These are phyloP conservation scores for Aspergillus sp. DNA, from an alignment of 2,329 filamentous ascomycete species.

Conservation along the genomic window DNA sequence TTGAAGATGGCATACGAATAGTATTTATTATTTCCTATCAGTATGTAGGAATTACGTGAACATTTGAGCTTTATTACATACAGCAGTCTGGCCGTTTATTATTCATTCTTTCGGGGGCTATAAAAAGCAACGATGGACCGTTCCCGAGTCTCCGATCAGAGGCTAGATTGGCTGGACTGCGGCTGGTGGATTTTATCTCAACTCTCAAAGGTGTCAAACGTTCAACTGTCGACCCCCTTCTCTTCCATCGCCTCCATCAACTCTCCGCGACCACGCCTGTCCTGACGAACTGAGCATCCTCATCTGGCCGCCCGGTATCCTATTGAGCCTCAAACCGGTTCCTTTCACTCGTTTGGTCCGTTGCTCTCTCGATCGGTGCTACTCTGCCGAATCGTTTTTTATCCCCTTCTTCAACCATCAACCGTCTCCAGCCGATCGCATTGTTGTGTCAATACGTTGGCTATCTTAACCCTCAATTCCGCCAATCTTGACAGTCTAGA, in stretches of 20 bases:
- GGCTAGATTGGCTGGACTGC: constrained; percentile 10
- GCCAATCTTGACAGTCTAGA: neutral
- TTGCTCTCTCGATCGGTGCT: constrained; percentile 10
- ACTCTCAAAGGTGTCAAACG: constrained; percentile 5
- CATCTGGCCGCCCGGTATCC: constrained; percentile 1
- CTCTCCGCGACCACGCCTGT: neutral
- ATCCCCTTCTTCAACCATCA: neutral
- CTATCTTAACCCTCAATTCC: neutral
- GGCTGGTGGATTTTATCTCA: constrained; percentile 9
- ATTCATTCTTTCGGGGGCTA: neutral
- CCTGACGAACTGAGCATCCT: neutral
- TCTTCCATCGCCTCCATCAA: neutral
- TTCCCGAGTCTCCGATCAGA: constrained; percentile 2
- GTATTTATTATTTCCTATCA: no score
- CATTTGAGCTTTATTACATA: neutral
- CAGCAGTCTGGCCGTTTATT: neutral
- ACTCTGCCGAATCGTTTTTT: constrained; percentile 7
- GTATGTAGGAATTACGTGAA: neutral
- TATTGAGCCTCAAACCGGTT: constrained; percentile 10
- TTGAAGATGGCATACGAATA: neutral
- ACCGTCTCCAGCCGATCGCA: neutral
- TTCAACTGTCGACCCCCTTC: constrained; percentile 3
- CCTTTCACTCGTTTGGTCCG: constrained; percentile 15
- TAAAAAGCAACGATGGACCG: constrained; percentile 9
- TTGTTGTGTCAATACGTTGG: neutral